phyloP scores from a whole-genome alignment of 1,284 basidiomycete genomes.

The Sporisorium scitamineum region DNA sequence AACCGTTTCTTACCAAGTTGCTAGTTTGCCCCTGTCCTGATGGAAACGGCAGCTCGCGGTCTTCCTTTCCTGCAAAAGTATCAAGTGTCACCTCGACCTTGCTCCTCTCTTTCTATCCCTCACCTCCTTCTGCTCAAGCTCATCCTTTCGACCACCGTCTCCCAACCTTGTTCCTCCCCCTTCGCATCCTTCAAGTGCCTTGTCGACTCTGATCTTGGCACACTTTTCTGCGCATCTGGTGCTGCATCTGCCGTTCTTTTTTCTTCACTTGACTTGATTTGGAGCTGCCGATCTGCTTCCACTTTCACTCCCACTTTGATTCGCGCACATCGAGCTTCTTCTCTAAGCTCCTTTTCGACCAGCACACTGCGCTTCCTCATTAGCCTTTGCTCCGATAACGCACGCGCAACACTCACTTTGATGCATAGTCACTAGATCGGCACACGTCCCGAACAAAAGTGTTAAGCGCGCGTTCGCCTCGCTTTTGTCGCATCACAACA shows the following conservation, averaged over 20 bases:
- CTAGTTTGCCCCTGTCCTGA: too few relatives aligned
- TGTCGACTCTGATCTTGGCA: neutral
- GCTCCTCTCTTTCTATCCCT: neutral
- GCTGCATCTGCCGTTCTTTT: neutral
- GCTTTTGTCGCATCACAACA: neutral
- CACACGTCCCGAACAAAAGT: conserved; percentile 1
- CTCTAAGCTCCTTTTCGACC: neutral
- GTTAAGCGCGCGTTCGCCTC: neutral
- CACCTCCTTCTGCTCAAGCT: neutral
- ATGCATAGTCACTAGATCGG: conserved; percentile 3
- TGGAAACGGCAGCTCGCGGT: neutral
- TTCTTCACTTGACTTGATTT: conserved; percentile 4
- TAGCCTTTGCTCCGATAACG: neutral
- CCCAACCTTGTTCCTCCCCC: neutral
- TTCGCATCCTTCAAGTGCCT: neutral
- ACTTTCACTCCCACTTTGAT: too few relatives aligned
- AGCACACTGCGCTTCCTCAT: neutral
- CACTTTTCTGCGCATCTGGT: neutral
- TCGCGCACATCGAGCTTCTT: neutral
- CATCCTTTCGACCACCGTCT: neutral
- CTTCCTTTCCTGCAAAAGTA: neutral
- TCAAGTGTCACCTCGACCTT: neutral
- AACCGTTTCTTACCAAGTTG: too few relatives aligned
- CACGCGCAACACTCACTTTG: neutral
- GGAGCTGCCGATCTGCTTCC: neutral